Percentiles rank a stretch among this genome's conserved stretches.
Conservation (phyloP, 1,284 basidiomycete genomes). For the Pterulicium gracile region DNA sequence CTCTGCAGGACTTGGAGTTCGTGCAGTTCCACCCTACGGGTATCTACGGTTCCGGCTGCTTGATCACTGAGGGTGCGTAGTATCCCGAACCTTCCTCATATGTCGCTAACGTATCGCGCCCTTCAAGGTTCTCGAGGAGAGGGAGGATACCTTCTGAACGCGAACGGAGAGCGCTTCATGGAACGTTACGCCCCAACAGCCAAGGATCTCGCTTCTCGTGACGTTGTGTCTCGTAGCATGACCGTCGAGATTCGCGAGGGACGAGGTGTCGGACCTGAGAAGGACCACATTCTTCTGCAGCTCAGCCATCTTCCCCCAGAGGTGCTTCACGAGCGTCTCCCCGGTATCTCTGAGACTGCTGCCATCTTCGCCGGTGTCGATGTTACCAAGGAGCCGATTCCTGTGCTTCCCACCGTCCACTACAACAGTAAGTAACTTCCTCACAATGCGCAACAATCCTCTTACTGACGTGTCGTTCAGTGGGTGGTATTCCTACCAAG, state of each 20-base stretch:
- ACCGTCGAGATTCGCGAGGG: conserved; percentile 98
- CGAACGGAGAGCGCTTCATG: conserved; percentile 99
- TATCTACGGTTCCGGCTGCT: conserved; percentile 98
- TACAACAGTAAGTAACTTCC: conserved; percentile 70
- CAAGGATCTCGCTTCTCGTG: conserved; percentile 98
- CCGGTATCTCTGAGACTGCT: conserved; percentile 99
- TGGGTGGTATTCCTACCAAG: conserved; percentile 99
- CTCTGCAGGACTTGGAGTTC: conserved; percentile 96
- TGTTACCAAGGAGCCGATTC: conserved; percentile 99
- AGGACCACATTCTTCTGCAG: conserved; percentile 96
- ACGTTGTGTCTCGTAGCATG: conserved; percentile 99
- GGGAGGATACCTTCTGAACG: conserved; percentile 98
- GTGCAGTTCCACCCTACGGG: conserved; percentile 99
- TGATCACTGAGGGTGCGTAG: conserved; percentile 87
- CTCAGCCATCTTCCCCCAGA: conserved; percentile 96
- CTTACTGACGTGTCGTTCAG: conserved; percentile 28
- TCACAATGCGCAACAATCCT: conserved; percentile 3
- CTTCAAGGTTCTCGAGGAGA: conserved; percentile 91
- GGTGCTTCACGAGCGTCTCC: conserved; percentile 93
- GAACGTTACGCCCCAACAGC: conserved; percentile 99
- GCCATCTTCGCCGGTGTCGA: conserved; percentile 99
- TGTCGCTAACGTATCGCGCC: conserved; percentile 1
- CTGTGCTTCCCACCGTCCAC: conserved; percentile 92
- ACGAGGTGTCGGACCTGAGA: conserved; percentile 97
- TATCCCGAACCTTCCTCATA: conserved; percentile 4